phyloP scores from a whole-genome alignment of 129 eudicot genomes.

The Flaveria robusta region DNA sequence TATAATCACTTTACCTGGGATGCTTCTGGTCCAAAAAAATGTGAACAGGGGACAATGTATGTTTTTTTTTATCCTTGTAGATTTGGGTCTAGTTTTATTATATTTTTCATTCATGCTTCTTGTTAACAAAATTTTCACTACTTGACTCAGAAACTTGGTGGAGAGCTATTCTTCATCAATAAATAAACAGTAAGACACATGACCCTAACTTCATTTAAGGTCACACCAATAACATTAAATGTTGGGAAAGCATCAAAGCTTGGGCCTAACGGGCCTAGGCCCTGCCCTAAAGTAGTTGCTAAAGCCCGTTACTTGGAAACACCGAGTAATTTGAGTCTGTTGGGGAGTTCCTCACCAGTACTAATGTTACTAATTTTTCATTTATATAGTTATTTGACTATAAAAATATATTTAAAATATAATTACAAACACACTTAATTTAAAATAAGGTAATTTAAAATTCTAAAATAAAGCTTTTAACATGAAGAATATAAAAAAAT shows the following conservation, averaged over 20 bases:
- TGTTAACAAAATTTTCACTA: slow-evolving; percentile 20
- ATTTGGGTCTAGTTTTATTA: not conserved
- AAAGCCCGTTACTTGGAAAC: not conserved
- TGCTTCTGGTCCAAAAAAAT: slow-evolving; percentile 41
- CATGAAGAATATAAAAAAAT: not conserved
- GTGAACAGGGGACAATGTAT: slow-evolving; percentile 64
- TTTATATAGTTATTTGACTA: no score
- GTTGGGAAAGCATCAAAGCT: not conserved
- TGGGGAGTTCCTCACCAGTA: no score
- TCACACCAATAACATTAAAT: not conserved
- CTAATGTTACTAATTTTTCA: no score
- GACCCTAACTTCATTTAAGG: not conserved
- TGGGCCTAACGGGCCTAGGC: not conserved
- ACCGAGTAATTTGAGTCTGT: not conserved
- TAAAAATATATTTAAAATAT: no score
- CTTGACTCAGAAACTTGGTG: slow-evolving; percentile 60
- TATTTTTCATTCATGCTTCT: not conserved
- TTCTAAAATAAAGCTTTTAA: not conserved
- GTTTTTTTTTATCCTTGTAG: slow-evolving; percentile 20
- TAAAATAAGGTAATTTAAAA: not conserved
- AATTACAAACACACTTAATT: no score
- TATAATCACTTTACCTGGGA: slow-evolving; percentile 56
- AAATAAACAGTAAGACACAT: slow-evolving; percentile 49
- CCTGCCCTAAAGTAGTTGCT: not conserved
- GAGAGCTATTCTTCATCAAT: slow-evolving; percentile 62